Percentiles rank a stretch among this genome's conserved stretches.
phyloP scores from a whole-genome alignment of 148 eudicot species.

The Persicaria maculosa region DNA sequence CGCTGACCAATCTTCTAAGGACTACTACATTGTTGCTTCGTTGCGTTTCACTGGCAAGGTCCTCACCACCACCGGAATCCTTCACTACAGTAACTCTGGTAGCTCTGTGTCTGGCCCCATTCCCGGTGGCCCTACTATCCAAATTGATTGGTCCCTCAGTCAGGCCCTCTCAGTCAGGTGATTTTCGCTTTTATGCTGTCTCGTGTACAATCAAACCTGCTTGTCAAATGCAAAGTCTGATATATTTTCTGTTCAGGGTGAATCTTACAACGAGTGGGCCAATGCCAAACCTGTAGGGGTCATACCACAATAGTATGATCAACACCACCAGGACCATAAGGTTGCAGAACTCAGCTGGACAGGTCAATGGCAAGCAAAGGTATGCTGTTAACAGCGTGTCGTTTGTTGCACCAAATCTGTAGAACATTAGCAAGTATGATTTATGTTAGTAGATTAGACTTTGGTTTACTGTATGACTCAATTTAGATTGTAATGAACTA shows the following conservation, averaged over 20 bases:
- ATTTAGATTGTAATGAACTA: too few species aligned
- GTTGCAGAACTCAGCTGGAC: constrained; percentile 68
- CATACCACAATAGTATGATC: constrained; percentile 89
- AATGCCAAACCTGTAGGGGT: constrained; percentile 95
- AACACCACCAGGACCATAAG: constrained; percentile 74
- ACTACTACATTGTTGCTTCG: constrained; percentile 80
- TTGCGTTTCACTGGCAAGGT: constrained; percentile 65
- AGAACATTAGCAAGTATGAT: too few species aligned
- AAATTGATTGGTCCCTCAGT: constrained; percentile 82
- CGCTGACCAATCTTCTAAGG: constrained; percentile 71
- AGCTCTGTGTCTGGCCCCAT: constrained; percentile 62
- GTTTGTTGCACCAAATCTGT: constrained; percentile 55
- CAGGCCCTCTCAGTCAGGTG: constrained; percentile 89
- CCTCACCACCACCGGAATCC: constrained; percentile 53
- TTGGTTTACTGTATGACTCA: too few species aligned
- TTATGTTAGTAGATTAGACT: too few species aligned
- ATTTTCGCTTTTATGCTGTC: background rate
- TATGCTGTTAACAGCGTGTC: constrained; percentile 93
- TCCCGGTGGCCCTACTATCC: constrained; percentile 90
- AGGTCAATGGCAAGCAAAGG: constrained; percentile 68
- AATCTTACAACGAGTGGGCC: constrained; percentile 97
- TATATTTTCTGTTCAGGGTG: constrained; percentile 29
- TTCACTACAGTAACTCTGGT: constrained; percentile 65
- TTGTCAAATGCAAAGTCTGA: too few species aligned
- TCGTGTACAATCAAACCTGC: background rate